Percentiles rank a stretch among this genome's conserved stretches.
phyloP scores from a whole-genome alignment of 2,329 filamentous ascomycete species.

The Exophiala oligosperma region DNA sequence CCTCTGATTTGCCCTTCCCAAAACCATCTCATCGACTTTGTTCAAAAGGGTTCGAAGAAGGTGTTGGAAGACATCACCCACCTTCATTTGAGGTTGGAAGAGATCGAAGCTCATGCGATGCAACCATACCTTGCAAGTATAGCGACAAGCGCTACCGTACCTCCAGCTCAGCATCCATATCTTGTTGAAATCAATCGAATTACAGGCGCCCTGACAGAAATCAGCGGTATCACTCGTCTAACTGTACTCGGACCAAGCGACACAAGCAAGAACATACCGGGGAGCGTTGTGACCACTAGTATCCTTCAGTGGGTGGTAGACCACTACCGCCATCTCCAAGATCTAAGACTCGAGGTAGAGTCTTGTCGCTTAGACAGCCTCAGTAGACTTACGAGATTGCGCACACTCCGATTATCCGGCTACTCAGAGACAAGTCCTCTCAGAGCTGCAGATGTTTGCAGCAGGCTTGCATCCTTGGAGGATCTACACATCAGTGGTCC shows the following conservation, averaged over 20 bases:
- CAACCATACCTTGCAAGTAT: slow-evolving; percentile 8
- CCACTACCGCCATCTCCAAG: slow-evolving; percentile 6
- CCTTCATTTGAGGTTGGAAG: slow-evolving; percentile 13
- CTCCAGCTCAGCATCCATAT: slow-evolving; percentile 14
- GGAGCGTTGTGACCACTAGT: slow-evolving; percentile 9
- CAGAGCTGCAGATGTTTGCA: slow-evolving; percentile 5
- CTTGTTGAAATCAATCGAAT: slow-evolving; percentile 18
- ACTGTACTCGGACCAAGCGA: slow-evolving; percentile 2
- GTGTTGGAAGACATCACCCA: slow-evolving; percentile 11
- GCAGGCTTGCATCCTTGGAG: slow-evolving; percentile 10
- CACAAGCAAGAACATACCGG: slow-evolving; percentile 5
- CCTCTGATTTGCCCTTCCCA: slow-evolving; percentile 15
- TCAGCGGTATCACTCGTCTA: slow-evolving; percentile 12
- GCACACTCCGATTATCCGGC: slow-evolving; percentile 5
- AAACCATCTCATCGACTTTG: slow-evolving; percentile 14
- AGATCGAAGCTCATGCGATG: slow-evolving; percentile 12
- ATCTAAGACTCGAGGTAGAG: slow-evolving; percentile 14
- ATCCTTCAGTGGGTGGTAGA: slow-evolving; percentile 10
- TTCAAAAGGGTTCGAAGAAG: background rate
- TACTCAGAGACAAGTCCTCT: slow-evolving; percentile 12
- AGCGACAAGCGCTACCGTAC: background rate
- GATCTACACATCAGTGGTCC: slow-evolving; percentile 11
- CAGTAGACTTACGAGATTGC: background rate
- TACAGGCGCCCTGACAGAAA: slow-evolving; percentile 7
- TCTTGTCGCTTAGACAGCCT: slow-evolving; percentile 11